Conservation (phyloP, 305 asterid genomes). For the Solanum hybrid region DNA sequence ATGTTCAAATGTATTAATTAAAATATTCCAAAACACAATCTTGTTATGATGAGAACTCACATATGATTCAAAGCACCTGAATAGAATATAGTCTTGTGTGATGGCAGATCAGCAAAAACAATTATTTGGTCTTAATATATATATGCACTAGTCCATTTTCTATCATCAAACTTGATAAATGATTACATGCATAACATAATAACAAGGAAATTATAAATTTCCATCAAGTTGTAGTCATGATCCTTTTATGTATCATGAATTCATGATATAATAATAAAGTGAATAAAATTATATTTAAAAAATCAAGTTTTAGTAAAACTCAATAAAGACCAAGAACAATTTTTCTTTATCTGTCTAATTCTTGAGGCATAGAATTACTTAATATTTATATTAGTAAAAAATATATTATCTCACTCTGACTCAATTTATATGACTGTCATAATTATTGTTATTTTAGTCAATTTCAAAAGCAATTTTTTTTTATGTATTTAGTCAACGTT, state of each 20-base stretch:
- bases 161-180: slow-evolving; percentile 6
- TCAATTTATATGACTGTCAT: not conserved
- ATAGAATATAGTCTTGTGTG: not conserved
- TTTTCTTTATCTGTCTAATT: not conserved
- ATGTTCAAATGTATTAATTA: not conserved
- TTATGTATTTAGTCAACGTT: not conserved
- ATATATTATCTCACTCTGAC: rapidly evolving
- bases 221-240: not conserved
- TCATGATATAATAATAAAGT: not conserved
- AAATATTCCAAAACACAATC: not conserved
- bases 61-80: not conserved
- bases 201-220: not conserved
- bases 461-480: not conserved
- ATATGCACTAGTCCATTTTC: not conserved
- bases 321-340: not conserved
- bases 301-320: not conserved
- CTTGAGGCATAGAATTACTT: not conserved
- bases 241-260: not conserved
- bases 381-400: not conserved
- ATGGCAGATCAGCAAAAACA: not conserved
- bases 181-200: not conserved
- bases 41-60: not conserved
- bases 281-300: not conserved
- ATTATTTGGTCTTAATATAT: slow-evolving; percentile 3
- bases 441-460: too few species aligned